Evolutionary conservation across 2,329 filamentous ascomycete species (phyloP).

Genomic region (Trichoderma polysporum): DNA sequence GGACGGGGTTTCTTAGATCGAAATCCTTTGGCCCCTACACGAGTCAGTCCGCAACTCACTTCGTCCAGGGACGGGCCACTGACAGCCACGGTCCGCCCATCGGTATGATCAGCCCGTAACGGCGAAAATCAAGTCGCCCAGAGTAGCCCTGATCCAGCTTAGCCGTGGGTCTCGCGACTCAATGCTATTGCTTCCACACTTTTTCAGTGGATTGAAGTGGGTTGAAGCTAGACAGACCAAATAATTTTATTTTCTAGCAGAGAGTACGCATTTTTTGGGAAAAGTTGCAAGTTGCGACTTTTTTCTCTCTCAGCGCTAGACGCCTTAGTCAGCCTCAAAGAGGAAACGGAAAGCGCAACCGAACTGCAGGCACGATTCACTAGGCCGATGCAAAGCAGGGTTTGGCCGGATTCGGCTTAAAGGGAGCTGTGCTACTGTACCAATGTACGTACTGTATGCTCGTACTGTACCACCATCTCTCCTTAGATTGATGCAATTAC

Average conservation of each 20-base stretch:
- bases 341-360: not conserved
- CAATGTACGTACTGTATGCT: no score
- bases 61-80: constrained; percentile 12
- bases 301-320: not conserved
- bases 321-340: not conserved
- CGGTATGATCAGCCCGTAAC: constrained; percentile 16
- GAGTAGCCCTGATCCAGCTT: constrained; percentile 3
- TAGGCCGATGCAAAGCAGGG: constrained; percentile 13
- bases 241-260: not conserved
- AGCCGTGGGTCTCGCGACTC: not conserved
- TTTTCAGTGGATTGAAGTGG: not conserved
- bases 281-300: not conserved
- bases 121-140: not conserved
- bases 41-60: not conserved
- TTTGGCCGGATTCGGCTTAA: not conserved
- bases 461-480: not conserved
- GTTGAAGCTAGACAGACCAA: not conserved
- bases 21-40: not conserved
- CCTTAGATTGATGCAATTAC: not conserved
- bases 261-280: not conserved
- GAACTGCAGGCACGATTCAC: not conserved
- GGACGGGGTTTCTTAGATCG: constrained; percentile 1
- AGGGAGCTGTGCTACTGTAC: not conserved
- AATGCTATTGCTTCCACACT: not conserved
- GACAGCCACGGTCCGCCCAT: constrained; percentile 10